Evolutionary conservation across 345 rosid species (phyloP).

Genomic region (Laguncularia racemosa): DNA sequence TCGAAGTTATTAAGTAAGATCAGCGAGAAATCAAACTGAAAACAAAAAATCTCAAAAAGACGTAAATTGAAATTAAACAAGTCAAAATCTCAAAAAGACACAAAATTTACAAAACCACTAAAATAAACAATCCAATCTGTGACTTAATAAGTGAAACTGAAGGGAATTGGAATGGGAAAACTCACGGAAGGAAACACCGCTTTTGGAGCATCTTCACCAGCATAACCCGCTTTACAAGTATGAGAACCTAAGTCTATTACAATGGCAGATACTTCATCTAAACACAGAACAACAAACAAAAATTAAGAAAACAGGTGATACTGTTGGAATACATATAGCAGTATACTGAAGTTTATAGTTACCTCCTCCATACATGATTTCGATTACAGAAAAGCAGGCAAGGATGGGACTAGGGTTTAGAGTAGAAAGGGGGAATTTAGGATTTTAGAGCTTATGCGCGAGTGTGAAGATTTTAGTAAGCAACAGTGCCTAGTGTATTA

Average conservation of each 20-base stretch:
- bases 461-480: no score
- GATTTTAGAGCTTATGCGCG: not conserved
- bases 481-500: no score
- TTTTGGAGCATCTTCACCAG: constrained; percentile 99
- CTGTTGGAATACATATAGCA: not conserved
- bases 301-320: not conserved
- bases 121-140: no score
- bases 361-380: constrained; percentile 97
- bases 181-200: constrained; percentile 97
- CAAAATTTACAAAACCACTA: not conserved
- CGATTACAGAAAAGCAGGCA: constrained; percentile 1
- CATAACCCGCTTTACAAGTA: constrained; percentile 99
- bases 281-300: constrained; percentile 1
- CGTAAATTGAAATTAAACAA: constrained; percentile 6
- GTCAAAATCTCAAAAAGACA: not conserved
- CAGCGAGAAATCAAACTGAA: not conserved
- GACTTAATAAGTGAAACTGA: no score
- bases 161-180: not conserved
- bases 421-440: not conserved
- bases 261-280: constrained; percentile 98
- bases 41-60: not conserved
- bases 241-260: constrained; percentile 98
- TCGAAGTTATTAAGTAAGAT: not conserved
- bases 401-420: not conserved
- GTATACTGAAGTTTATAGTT: constrained; percentile 13